Conservation (phyloP, 2,329 filamentous ascomycete genomes). For the Verticillium zaregamsianum region DNA sequence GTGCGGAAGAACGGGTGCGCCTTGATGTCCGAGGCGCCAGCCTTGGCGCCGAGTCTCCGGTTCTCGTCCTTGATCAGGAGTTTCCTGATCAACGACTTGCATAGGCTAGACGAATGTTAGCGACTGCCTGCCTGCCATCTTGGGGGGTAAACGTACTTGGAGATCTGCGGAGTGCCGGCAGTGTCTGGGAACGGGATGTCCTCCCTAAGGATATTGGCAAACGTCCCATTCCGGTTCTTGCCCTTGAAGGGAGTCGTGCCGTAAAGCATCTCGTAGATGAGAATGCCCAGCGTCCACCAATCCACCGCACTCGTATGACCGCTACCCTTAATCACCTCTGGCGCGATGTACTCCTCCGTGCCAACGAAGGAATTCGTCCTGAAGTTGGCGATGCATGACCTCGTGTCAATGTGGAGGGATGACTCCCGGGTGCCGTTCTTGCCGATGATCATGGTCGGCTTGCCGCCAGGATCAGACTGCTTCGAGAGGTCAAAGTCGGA, state of each 20-base stretch:
- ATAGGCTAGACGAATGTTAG: constrained; percentile 57
- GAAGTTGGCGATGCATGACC: constrained; percentile 97
- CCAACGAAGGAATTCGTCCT: constrained; percentile 97
- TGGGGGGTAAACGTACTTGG: constrained; percentile 64
- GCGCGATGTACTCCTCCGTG: constrained; percentile 97
- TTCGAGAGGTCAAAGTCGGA: constrained; percentile 98
- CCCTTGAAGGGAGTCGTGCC: constrained; percentile 99
- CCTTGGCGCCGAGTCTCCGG: constrained; percentile 84
- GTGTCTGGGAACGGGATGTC: constrained; percentile 96
- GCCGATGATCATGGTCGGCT: constrained; percentile 95
- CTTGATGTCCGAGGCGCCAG: constrained; percentile 96
- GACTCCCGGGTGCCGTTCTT: constrained; percentile 83
- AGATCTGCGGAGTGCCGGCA: constrained; percentile 76
- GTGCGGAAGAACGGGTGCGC: constrained; percentile 91
- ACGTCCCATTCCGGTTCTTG: constrained; percentile 97
- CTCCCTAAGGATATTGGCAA: constrained; percentile 93
- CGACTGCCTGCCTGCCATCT: not conserved
- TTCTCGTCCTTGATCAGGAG: constrained; percentile 97
- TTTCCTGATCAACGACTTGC: constrained; percentile 95
- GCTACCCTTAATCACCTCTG: constrained; percentile 97
- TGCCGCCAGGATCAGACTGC: constrained; percentile 92
- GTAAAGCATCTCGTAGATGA: constrained; percentile 99
- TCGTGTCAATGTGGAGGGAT: constrained; percentile 94
- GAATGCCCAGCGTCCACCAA: constrained; percentile 97
- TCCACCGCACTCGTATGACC: constrained; percentile 98